Base-by-base conservation (phyloP, 2,329 filamentous ascomycete genomes). In the Cladorrhinum sp. region DNA sequence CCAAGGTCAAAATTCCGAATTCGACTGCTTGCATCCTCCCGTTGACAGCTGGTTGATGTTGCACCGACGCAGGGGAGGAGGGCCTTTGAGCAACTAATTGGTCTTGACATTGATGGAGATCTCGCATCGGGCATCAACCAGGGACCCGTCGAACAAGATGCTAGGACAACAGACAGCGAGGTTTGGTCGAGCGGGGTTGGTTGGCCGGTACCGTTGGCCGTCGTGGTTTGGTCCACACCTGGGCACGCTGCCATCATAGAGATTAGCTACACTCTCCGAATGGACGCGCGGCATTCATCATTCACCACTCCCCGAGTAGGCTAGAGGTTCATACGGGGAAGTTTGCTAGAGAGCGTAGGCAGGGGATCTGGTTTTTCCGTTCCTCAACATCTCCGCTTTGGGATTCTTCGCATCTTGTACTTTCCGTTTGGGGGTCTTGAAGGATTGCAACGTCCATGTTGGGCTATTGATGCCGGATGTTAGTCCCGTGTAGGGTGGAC, bases 401-500 rank as follows among this genome's bases (percentile, higher is more conserved):
- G 61, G 9, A 9, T 29, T 50, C 16, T 29, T 54, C 41, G 24
- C 50, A 5, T 10, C 38, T 52, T 57, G 51, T 52, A 41, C 49
- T 58, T n/a, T 50, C 63, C 63, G 57, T 65, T 65, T 65, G 59
- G 45, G 61, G 41, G 41, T 18, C n/a, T 45, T 45, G 41, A n/a
- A 22, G 41, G 3, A 58, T 59, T 57, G 55, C 53, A 25, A n/a
- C 25, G 16, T 49, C 55, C 48, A 20, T 54, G 57, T 50, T 59
- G 55, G 58, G 50, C 20, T 41, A 55, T 27, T 60, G 58, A 54
- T 58, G 56, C 48, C 54, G 49, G 57, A 55, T 51, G 58, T 53
- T 51, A 32, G 55, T 61, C 55, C 60, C 52, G 62, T 54, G 68
- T 66, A 64, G 52, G 63, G 65, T 60, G 67, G 27, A 59, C 76